These are phyloP conservation scores for Ligustrum vulgare DNA, from an alignment of 257 asterid species.

Conservation along the genomic window DNA sequence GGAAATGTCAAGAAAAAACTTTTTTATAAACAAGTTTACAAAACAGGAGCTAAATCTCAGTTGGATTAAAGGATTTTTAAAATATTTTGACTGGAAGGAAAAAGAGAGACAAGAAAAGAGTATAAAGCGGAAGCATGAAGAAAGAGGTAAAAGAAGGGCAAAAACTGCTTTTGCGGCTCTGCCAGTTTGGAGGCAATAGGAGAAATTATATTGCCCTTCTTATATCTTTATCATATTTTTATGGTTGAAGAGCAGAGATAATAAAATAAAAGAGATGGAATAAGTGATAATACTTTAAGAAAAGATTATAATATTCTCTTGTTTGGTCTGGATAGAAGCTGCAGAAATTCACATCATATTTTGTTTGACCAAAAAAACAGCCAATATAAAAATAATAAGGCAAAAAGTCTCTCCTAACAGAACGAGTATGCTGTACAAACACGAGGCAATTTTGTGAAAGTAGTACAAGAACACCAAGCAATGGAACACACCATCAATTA, in stretches of 20 bases:
- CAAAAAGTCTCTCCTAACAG: background rate
- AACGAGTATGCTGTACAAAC: background rate
- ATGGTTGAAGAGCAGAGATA: background rate
- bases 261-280: background rate
- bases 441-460: slow-evolving; percentile 4
- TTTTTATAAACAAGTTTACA: no score
- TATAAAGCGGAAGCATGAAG: background rate
- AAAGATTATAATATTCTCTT: background rate
- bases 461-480: slow-evolving; percentile 10
- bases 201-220: background rate
- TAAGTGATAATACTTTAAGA: background rate
- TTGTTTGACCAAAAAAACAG: background rate
- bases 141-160: background rate
- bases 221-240: background rate
- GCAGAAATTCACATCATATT: background rate
- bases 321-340: background rate
- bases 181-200: background rate
- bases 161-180: background rate
- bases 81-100: background rate
- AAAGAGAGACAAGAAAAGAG: background rate
- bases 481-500: slow-evolving; percentile 71
- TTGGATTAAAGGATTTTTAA: background rate
- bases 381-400: background rate
- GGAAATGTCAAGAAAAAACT: no score
- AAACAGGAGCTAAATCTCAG: background rate